These are phyloP conservation scores for Juglanconis juglandina DNA, from an alignment of 2,329 filamentous ascomycete genomes.

Conservation along the genomic window DNA sequence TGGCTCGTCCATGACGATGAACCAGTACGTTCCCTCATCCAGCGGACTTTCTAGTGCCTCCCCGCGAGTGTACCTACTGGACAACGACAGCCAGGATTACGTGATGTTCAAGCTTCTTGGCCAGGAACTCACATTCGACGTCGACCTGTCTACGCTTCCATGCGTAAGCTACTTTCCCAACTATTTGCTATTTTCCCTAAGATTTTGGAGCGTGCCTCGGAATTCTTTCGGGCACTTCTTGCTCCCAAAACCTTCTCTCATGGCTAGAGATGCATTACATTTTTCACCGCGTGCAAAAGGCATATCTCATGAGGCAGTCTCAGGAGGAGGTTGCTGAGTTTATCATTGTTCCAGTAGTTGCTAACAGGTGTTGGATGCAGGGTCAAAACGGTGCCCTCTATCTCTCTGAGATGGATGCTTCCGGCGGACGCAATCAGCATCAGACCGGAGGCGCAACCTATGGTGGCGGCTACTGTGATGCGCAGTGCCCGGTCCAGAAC, in stretches of 20 bases:
- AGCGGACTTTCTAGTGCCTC: conserved; percentile 21
- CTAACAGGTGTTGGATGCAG: neutral
- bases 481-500: conserved; percentile 36
- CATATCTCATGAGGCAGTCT: too few species aligned
- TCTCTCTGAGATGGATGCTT: conserved; percentile 33
- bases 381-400: conserved; percentile 54
- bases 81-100: conserved; percentile 13
- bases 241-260: too few species aligned
- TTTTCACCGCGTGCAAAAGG: too few species aligned
- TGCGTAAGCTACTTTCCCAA: conserved; percentile 35
- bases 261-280: too few species aligned
- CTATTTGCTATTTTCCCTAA: too few species aligned
- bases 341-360: too few species aligned
- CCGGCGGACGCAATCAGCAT: conserved; percentile 47
- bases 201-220: too few species aligned
- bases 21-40: conserved; percentile 24
- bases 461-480: conserved; percentile 45
- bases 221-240: too few species aligned
- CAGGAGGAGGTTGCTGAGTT: too few species aligned
- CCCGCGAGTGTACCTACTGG: conserved; percentile 49
- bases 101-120: conserved; percentile 51
- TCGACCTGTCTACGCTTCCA: conserved; percentile 57
- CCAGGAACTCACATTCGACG: conserved; percentile 62
- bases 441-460: conserved; percentile 39
- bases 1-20: conserved; percentile 25